phyloP scores from a whole-genome alignment of 805 yeast genomes.

The Limtongozyma cylindracea region DNA sequence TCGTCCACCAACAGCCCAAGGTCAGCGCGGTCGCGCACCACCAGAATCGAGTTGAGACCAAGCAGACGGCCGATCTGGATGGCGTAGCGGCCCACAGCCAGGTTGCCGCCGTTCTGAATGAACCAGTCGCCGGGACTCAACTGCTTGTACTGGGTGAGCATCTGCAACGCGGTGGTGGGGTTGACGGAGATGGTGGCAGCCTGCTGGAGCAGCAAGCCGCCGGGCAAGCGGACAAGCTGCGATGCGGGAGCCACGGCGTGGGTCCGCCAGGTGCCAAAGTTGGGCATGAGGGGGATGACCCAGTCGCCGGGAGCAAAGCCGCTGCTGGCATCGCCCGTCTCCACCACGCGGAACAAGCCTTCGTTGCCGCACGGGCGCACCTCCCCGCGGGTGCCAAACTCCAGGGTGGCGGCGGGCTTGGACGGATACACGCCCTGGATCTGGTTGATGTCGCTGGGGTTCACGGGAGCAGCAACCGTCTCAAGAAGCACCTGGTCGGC shows the following conservation, averaged over 20 bases:
- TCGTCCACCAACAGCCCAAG: conserved; percentile 30
- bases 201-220: conserved; percentile 15
- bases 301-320: conserved; percentile 50
- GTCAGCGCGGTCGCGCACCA: conserved; percentile 68
- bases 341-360: conserved; percentile 71
- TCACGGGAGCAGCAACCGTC: conserved; percentile 14
- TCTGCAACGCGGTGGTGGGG: conserved; percentile 30
- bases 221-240: conserved; percentile 11
- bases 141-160: no score
- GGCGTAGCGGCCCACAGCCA: conserved; percentile 85
- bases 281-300: conserved; percentile 56
- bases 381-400: conserved; percentile 23
- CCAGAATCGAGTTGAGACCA: conserved; percentile 67
- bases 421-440: conserved; percentile 20
- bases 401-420: conserved; percentile 21
- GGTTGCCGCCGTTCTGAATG: conserved; percentile 89
- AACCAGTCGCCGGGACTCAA: conserved; percentile 46
- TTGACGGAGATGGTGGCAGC: conserved; percentile 87
- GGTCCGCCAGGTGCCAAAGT: conserved; percentile 88
- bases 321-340: conserved; percentile 28
- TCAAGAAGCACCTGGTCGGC: conserved; percentile 7
- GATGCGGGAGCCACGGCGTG: conserved; percentile 27
- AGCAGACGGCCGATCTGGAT: conserved; percentile 60
- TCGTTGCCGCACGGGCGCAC: conserved; percentile 68
- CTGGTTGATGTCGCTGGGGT: conserved; percentile 19